Conservation (phyloP, 768 basidiomycete genomes). For the Mycena rosella region DNA sequence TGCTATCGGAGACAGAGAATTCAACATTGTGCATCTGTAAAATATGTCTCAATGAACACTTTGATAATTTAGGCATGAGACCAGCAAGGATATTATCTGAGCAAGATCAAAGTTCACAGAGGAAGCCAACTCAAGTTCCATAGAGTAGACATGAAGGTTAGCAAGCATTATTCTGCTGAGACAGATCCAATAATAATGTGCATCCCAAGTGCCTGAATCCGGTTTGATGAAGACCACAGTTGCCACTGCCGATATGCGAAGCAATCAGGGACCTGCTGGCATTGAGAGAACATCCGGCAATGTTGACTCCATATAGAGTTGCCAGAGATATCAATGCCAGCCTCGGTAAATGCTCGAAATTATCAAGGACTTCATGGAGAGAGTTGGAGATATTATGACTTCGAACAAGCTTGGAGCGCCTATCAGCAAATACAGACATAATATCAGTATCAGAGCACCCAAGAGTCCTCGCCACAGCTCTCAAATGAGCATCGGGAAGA, state of each 20-base stretch:
- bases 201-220: background rate
- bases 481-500: background rate
- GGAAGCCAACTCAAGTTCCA: background rate
- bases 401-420: background rate
- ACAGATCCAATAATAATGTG: background rate
- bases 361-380: background rate
- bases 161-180: background rate
- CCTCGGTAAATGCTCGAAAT: background rate
- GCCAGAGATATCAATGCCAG: background rate
- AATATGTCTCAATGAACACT: background rate
- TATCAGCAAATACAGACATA: background rate
- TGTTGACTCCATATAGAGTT: background rate
- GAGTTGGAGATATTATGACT: constrained; percentile 1
- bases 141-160: background rate
- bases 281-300: background rate
- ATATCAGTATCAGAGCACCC: background rate
- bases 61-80: background rate
- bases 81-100: background rate
- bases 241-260: background rate
- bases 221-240: background rate
- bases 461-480: background rate
- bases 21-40: background rate
- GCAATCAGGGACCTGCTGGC: background rate
- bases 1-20: background rate
- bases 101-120: background rate